These are phyloP conservation scores for Rhizopogon sp. DNA, from an alignment of 768 basidiomycete species.

Conservation along the genomic window DNA sequence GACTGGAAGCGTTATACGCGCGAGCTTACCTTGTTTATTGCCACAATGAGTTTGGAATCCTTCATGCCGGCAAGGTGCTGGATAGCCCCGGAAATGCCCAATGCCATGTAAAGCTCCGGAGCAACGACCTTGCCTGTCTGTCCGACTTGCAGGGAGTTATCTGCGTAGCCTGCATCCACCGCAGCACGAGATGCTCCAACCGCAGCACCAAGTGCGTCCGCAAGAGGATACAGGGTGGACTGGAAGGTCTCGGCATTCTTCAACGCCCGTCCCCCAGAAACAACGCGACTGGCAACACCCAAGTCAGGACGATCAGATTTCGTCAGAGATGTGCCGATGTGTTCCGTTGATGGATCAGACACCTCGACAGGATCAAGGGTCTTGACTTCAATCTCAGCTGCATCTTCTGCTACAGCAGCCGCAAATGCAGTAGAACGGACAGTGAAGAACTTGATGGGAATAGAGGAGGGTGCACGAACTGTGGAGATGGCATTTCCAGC, in stretches of 20 bases:
- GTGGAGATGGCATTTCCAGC: conserved; percentile 97
- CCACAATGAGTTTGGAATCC: conserved; percentile 96
- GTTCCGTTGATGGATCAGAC: conserved; percentile 45
- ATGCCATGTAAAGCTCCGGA: conserved; percentile 91
- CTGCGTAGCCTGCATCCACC: conserved; percentile 96
- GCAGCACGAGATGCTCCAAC: conserved; percentile 98
- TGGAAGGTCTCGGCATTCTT: conserved; percentile 95
- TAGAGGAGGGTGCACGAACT: conserved; percentile 70
- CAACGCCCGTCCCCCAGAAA: conserved; percentile 92
- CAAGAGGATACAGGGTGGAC: conserved; percentile 80
- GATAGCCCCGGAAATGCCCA: conserved; percentile 98
- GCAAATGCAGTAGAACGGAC: conserved; percentile 89
- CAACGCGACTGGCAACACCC: conserved; percentile 78
- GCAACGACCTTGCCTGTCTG: conserved; percentile 99
- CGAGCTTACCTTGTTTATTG: conserved; percentile 82
- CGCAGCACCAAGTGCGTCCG: conserved; percentile 89
- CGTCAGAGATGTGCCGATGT: conserved; percentile 71
- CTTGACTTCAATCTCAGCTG: conserved; percentile 53
- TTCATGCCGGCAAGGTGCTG: conserved; percentile 99
- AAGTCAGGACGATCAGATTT: conserved; percentile 93
- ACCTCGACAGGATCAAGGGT: conserved; percentile 62
- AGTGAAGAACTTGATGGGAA: conserved; percentile 91
- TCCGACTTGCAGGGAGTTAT: conserved; percentile 97
- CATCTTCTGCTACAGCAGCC: conserved; percentile 48
- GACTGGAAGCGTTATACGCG: neutral